Percentiles rank a stretch among this genome's conserved stretches.
These are phyloP conservation scores for Tilletia horrida DNA, from an alignment of 1,284 basidiomycete genomes.

Conservation along the genomic window DNA sequence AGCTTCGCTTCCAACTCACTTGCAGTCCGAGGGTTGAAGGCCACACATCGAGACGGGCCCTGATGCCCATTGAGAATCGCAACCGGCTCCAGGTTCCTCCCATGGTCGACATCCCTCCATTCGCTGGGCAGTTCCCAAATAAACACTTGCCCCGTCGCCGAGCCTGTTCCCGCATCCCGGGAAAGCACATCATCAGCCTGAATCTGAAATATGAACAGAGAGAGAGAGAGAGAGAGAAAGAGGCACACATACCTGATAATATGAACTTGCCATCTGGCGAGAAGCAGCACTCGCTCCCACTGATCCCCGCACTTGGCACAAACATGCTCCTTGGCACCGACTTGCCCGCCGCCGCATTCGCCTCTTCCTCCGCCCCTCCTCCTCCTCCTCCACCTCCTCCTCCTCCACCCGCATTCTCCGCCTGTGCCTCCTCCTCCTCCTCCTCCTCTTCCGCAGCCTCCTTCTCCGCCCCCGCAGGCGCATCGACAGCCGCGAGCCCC, in stretches of 20 bases:
- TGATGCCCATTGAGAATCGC: conserved; percentile 36
- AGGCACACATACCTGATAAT: conserved; percentile 33
- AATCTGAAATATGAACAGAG: not conserved
- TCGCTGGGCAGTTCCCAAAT: conserved; percentile 36
- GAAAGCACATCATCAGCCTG: conserved; percentile 1
- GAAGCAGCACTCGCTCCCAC: conserved; percentile 49
- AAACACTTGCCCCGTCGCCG: conserved; percentile 19
- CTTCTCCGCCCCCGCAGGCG: conserved; percentile 13
- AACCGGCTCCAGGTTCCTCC: conserved; percentile 26
- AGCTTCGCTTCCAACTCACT: conserved; percentile 38
- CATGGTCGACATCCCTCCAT: conserved; percentile 23
- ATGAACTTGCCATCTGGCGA: conserved; percentile 49
- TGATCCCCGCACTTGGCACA: conserved; percentile 47
- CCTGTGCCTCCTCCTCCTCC: conserved; percentile 36
- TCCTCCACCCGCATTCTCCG: conserved; percentile 29
- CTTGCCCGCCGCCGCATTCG: conserved; percentile 1
- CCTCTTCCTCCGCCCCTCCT: conserved; percentile 27
- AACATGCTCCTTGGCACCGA: conserved; percentile 28
- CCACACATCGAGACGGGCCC: conserved; percentile 34
- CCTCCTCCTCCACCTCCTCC: not conserved
- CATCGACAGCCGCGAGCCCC: conserved; percentile 10
- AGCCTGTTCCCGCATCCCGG: conserved; percentile 15
- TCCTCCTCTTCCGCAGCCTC: conserved; percentile 22
- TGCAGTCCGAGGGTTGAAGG: conserved; percentile 47
- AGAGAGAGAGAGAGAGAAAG: not conserved